These are phyloP conservation scores for Cercospora sp. DNA, from an alignment of 2,329 filamentous ascomycete species.

Conservation along the genomic window DNA sequence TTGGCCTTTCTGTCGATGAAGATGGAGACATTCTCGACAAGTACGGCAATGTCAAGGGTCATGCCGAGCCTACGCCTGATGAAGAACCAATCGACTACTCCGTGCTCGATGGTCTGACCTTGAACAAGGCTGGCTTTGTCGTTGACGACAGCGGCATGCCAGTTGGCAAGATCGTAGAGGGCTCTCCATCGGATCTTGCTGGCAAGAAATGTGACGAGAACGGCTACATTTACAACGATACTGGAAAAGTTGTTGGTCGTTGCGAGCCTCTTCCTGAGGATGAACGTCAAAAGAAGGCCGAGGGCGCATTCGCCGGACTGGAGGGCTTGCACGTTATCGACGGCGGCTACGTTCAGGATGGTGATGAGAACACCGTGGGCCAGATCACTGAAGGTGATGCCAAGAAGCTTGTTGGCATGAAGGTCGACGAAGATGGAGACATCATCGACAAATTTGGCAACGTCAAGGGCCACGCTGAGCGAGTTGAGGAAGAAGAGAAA, in stretches of 20 bases:
- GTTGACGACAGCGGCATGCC: slow-evolving; percentile 56
- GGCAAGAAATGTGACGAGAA: slow-evolving; percentile 58
- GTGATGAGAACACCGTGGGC: slow-evolving; percentile 69
- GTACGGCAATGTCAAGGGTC: slow-evolving; percentile 63
- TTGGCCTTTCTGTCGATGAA: slow-evolving; percentile 73
- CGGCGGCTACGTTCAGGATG: slow-evolving; percentile 71
- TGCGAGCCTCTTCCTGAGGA: slow-evolving; percentile 60
- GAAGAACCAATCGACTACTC: slow-evolving; percentile 55
- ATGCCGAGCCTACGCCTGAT: slow-evolving; percentile 55
- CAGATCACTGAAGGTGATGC: slow-evolving; percentile 58
- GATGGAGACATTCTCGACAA: slow-evolving; percentile 81
- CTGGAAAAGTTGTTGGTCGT: slow-evolving; percentile 57
- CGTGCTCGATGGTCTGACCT: slow-evolving; percentile 60
- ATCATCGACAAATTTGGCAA: slow-evolving; percentile 63
- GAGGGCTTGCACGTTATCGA: slow-evolving; percentile 65
- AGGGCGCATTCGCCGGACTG: slow-evolving; percentile 69
- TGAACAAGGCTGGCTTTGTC: slow-evolving; percentile 64
- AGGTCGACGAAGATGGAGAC: slow-evolving; percentile 63
- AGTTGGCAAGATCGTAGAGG: slow-evolving; percentile 58
- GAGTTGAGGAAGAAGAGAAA: slow-evolving; percentile 46
- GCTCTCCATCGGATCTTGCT: slow-evolving; percentile 57
- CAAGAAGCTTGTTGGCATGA: slow-evolving; percentile 59
- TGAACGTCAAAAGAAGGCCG: slow-evolving; percentile 56
- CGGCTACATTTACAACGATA: slow-evolving; percentile 58
- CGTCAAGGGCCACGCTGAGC: slow-evolving; percentile 60